A percentile compares a stretch with the other conserved stretches of the same genome.
phyloP scores from a whole-genome alignment of 1,284 basidiomycete species.

The Tilletia setariae region DNA sequence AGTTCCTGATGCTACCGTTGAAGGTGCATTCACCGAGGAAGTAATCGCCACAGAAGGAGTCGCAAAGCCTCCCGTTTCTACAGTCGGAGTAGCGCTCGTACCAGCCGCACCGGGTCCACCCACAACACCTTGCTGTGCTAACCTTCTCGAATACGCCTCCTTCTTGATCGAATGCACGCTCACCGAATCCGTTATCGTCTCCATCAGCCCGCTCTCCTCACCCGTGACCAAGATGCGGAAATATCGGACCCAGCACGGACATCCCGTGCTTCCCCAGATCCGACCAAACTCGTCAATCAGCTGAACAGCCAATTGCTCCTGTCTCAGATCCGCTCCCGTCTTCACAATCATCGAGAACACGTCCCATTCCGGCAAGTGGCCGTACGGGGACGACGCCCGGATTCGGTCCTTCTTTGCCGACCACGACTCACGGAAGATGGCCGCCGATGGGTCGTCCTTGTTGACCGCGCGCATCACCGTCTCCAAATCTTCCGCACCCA shows the following conservation, averaged over 20 bases:
- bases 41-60: conserved; percentile 57
- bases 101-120: conserved; percentile 15
- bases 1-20: not conserved
- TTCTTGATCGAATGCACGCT: conserved; percentile 99
- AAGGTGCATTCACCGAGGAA: not conserved
- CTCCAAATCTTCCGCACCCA: conserved; percentile 58
- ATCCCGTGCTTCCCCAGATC: conserved; percentile 76
- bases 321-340: conserved; percentile 91
- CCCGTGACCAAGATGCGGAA: conserved; percentile 90
- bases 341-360: conserved; percentile 98
- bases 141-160: conserved; percentile 84
- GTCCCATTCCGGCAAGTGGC: conserved; percentile 75
- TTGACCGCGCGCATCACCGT: conserved; percentile 87
- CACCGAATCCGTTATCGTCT: conserved; percentile 75
- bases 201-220: conserved; percentile 74
- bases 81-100: conserved; percentile 25
- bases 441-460: conserved; percentile 84
- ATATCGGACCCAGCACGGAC: conserved; percentile 49
- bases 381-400: conserved; percentile 87
- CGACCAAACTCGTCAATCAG: conserved; percentile 86
- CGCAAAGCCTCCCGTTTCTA: conserved; percentile 62
- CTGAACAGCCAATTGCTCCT: conserved; percentile 95
- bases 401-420: conserved; percentile 90
- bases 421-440: conserved; percentile 96
- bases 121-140: conserved; percentile 70